Evolutionary conservation across 495 filamentous ascomycete genomes (phyloP), one percentile per base, ranked within the genome.

Genomic region (Parathielavia hyrcaniae): DNA sequence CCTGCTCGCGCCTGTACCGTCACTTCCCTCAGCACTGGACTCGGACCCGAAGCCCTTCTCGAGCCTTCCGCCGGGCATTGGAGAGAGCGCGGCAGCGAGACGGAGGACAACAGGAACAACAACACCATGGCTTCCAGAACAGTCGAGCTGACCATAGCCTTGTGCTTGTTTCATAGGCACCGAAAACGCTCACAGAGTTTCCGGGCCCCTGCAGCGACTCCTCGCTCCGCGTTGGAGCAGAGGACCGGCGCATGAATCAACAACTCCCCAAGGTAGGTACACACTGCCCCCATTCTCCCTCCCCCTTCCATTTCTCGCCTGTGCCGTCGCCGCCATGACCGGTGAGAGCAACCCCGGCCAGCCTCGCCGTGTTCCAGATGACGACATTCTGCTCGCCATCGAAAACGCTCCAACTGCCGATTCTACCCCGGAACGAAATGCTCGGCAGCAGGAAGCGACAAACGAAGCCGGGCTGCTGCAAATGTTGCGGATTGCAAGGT

Each of bases 261-360:
- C 74, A 71, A 75, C 69, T 75, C 57, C 69, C 70, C 38, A 78
- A 78, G 75, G 75, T 78, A 78, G 75, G 75, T 78, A 77, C 26
- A 30, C 6, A 39, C 41, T 52, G 35, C 41, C 20, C 47, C 45
- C 22, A 51, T 48, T 53, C 55, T 41, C n/a, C 50, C n/a, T n/a
- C n/a, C n/a, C n/a, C n/a, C n/a, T n/a, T n/a, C n/a, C n/a, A n/a
- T 61, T 32, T 39, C 51, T 48, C 22, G 26, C 50, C 50, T 46
- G 38, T 51, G 12, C n/a, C 26, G 35, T 57, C 39, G n/a, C 39
- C 45, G 14, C 41, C 46, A 20, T 32, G 26, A 43, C 26, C 54
- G 49, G 35, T 19, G 54, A 36, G 50, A 41, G 53, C 47, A 17
- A 59, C 48, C 52, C 39, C 55, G 48, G 49, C 35, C 51, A 34